phyloP scores from a whole-genome alignment of 2,329 filamentous ascomycete genomes.

The Monosporascus sp. region DNA sequence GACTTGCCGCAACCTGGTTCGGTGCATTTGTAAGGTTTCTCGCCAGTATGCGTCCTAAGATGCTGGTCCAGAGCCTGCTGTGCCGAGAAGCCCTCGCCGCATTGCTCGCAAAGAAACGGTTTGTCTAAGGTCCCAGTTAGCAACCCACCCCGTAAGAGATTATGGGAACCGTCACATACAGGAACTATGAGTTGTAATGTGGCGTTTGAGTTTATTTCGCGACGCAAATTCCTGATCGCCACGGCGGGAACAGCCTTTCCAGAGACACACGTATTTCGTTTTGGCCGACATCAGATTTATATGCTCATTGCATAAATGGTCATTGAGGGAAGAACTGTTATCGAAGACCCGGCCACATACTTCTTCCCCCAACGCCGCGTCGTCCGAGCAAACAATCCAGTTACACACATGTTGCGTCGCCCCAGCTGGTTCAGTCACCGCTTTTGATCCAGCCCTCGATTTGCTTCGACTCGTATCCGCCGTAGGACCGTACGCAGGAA shows the following conservation, averaged over 20 bases:
- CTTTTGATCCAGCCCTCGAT: neutral
- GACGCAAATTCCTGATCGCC: slow-evolving; percentile 23
- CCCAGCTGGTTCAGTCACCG: neutral
- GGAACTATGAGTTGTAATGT: slow-evolving; percentile 28
- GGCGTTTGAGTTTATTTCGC: slow-evolving; percentile 27
- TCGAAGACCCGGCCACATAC: slow-evolving; percentile 21
- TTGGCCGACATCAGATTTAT: slow-evolving; percentile 18
- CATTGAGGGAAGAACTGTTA: slow-evolving; percentile 17
- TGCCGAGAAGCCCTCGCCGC: slow-evolving; percentile 56
- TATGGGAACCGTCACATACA: slow-evolving; percentile 11
- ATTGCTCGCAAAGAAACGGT: slow-evolving; percentile 52
- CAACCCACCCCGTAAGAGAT: neutral
- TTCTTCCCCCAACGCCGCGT: slow-evolving; percentile 2
- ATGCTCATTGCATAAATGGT: slow-evolving; percentile 22
- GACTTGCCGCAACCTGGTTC: slow-evolving; percentile 46
- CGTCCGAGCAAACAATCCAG: slow-evolving; percentile 16
- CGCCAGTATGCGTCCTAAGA: slow-evolving; percentile 60
- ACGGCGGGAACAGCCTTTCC: slow-evolving; percentile 24
- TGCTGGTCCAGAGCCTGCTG: slow-evolving; percentile 66
- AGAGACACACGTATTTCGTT: slow-evolving; percentile 24
- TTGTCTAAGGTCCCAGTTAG: slow-evolving; percentile 44
- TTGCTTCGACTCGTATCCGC: neutral
- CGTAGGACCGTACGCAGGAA: neutral
- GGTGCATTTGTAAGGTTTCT: slow-evolving; percentile 57
- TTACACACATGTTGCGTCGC: slow-evolving; percentile 14